A percentile compares a stretch with the other conserved stretches of the same genome.
Conservation (phyloP, 306 rosid genomes). For the Sechiopsis laciniata region DNA sequence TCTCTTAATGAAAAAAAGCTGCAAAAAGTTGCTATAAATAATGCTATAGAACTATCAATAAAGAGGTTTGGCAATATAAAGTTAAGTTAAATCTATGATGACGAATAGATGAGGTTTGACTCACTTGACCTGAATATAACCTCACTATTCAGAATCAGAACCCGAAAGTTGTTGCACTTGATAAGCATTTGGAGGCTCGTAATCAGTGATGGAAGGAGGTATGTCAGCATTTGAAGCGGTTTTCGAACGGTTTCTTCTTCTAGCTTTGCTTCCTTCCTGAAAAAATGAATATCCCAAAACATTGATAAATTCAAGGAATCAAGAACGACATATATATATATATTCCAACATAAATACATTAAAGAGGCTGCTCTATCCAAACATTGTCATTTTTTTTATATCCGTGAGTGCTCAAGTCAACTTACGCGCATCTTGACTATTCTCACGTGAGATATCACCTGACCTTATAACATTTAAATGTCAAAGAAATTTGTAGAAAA, state of each 20-base stretch:
- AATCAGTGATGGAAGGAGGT: constrained; percentile 59
- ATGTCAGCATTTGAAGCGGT: constrained; percentile 23
- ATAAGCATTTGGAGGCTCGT: constrained; percentile 56
- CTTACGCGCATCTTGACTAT: no score
- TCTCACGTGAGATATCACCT: no score
- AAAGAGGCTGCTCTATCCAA: not conserved
- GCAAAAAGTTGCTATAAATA: not conserved
- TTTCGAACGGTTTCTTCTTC: constrained; percentile 33
- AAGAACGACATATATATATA: not conserved
- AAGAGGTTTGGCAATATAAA: not conserved
- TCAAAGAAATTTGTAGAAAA: no score
- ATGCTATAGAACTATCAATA: not conserved
- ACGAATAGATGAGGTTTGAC: not conserved
- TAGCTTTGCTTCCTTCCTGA: constrained; percentile 39
- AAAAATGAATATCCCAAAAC: constrained; percentile 26
- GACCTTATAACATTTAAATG: no score
- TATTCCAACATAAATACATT: not conserved
- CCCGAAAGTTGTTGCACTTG: constrained; percentile 47
- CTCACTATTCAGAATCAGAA: constrained; percentile 53
- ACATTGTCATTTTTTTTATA: not conserved
- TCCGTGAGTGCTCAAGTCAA: no score
- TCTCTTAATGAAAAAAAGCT: not conserved
- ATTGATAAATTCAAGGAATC: not conserved
- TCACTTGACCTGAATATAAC: not conserved
- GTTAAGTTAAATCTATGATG: not conserved